Evolutionary conservation across 176 grass and related monocot genomes (phyloP).

Genomic region (Paspalum vaginatum): DNA sequence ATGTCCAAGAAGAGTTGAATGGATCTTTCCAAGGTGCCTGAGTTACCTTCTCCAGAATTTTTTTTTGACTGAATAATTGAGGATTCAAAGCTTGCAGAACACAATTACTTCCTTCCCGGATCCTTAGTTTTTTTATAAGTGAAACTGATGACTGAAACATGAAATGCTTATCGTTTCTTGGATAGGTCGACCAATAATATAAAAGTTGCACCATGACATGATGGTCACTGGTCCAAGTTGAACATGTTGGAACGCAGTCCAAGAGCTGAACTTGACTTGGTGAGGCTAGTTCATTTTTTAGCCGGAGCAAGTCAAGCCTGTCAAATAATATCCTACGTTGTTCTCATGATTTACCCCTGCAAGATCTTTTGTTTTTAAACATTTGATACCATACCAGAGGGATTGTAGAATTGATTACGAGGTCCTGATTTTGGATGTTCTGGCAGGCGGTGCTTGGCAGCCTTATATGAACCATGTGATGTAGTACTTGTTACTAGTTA

Average conservation of each 20-base stretch:
- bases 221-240: conserved; percentile 43
- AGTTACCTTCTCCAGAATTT: background rate
- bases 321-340: conserved; percentile 20
- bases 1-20: conserved; percentile 8
- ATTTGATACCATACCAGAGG: background rate
- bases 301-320: conserved; percentile 49
- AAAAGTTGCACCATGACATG: conserved; percentile 12
- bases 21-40: background rate
- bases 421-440: too few species aligned
- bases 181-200: background rate
- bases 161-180: conserved; percentile 31
- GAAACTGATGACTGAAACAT: background rate
- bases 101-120: background rate
- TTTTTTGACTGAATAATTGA: background rate
- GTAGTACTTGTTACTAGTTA: too few species aligned
- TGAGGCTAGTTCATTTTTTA: conserved; percentile 24
- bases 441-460: too few species aligned
- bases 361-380: background rate
- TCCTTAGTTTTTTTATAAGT: background rate
- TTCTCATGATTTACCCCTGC: conserved; percentile 31
- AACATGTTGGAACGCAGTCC: conserved; percentile 40
- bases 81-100: background rate
- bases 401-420: conserved; percentile 18
- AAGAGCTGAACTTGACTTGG: conserved; percentile 49
- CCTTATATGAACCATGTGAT: too few species aligned